phyloP scores from a whole-genome alignment of 148 eudicot species.

The Hydrangea macrophylla region DNA sequence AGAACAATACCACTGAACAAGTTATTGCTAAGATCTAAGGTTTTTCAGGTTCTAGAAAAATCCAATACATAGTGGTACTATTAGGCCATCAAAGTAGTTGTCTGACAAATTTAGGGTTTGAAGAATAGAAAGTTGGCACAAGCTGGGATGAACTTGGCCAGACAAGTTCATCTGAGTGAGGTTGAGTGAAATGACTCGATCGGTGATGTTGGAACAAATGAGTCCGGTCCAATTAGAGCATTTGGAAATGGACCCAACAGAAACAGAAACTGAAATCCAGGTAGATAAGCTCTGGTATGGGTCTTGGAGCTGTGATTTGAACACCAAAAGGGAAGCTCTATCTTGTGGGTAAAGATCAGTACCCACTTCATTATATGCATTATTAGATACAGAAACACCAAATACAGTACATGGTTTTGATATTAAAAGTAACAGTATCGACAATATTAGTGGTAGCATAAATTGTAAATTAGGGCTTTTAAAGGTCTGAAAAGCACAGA shows the following conservation, averaged over 20 bases:
- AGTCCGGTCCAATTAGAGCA: conserved; percentile 57
- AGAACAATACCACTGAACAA: conserved; percentile 53
- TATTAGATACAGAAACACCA: conserved; percentile 16
- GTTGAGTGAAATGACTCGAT: conserved; percentile 55
- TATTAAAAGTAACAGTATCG: conserved; percentile 14
- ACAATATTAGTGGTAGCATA: conserved; percentile 19
- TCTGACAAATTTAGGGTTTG: conserved; percentile 59
- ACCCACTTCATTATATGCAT: neutral
- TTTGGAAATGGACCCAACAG: conserved; percentile 34
- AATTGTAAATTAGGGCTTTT: conserved; percentile 20
- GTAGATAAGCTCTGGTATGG: conserved; percentile 42
- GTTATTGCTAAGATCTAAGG: conserved; percentile 62
- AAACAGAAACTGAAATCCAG: too few relatives aligned
- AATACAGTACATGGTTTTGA: conserved; percentile 32
- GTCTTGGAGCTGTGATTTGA: conserved; percentile 56
- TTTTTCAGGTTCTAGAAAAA: conserved; percentile 37
- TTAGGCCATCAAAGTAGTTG: conserved; percentile 46
- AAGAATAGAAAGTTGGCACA: conserved; percentile 62
- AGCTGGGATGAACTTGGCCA: conserved; percentile 51
- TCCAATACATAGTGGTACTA: conserved; percentile 65
- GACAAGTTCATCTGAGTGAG: conserved; percentile 58
- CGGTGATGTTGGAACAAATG: conserved; percentile 43
- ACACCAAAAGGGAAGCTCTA: conserved; percentile 46
- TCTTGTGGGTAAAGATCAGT: conserved; percentile 50
- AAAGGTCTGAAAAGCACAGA: conserved; percentile 10